Conservation (phyloP, 306 rosid species). For the Prinsepia uniflora region DNA sequence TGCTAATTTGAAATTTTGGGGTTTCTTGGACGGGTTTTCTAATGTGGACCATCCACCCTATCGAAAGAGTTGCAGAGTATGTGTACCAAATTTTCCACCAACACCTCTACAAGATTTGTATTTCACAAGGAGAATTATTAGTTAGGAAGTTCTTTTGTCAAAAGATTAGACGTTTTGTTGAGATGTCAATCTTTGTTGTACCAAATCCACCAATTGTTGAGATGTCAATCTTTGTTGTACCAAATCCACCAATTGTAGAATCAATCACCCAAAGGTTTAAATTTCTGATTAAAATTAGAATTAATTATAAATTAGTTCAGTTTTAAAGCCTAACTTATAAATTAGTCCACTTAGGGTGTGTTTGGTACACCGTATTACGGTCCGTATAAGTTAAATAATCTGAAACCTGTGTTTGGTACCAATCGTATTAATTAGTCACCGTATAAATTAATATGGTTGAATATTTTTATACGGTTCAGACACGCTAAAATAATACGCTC, state of each 20-base stretch:
- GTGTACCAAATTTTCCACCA: constrained; percentile 79
- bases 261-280: neutral
- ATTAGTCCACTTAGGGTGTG: too few species aligned
- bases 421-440: too few species aligned
- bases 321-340: too few species aligned
- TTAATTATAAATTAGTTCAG: too few species aligned
- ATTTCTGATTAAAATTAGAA: too few species aligned
- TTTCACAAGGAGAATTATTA: constrained; percentile 73
- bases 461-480: too few species aligned
- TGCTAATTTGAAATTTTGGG: constrained; percentile 11
- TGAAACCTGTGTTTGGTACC: too few species aligned
- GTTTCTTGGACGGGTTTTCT: constrained; percentile 60
- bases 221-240: constrained; percentile 13
- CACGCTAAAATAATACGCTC: too few species aligned
- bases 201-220: constrained; percentile 29
- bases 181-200: constrained; percentile 12
- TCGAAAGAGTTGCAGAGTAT: constrained; percentile 55
- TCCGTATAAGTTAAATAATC: too few species aligned
- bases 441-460: too few species aligned
- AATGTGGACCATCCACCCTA: constrained; percentile 68
- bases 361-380: too few species aligned
- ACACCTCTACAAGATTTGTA: constrained; percentile 75
- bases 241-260: constrained; percentile 25
- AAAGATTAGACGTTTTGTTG: neutral
- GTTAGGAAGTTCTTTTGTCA: neutral